Base-by-base conservation (phyloP, 176 grass and related monocot genomes). In the Paspalum vaginatum region DNA sequence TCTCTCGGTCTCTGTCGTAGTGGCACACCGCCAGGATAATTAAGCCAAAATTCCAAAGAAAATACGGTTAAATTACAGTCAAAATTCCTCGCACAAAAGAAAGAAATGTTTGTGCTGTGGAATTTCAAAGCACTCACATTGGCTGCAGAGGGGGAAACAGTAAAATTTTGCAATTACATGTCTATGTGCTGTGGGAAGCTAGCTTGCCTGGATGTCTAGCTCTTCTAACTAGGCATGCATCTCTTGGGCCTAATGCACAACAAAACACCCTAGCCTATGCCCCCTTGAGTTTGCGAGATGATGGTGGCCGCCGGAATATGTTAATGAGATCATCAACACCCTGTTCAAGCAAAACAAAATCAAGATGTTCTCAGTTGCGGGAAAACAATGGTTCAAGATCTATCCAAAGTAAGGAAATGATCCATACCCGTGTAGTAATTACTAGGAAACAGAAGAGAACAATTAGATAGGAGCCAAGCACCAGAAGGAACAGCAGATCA, bases 241-340 rank as follows among this genome's bases (percentile, higher is more conserved):
- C 81, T 44, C 82, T 71, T 40, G 37, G 69, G 24, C 81, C 84
- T 91, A 83, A 46, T 83, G 88, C 76, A 87, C 40, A 76, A 74
- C n/a, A 79, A 70, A 24, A 63, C 20, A 61, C 76, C 38, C 72
- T 91, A 61, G n/a, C 22, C 87, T 95, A 99, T 77, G 88, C 81
- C 65, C 88, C 86, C 82, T 99, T 99, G 37, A 81, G 64, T 78
- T 99, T 99, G 41, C 96, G 92, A 45, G 83, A 86, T n/a, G 83
- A 86, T n/a, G 90, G 82, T 44, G 96, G 92, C 11, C 96, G 90
- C 40, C 93, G 90, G 65, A 99, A 93, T 84, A 99, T 99, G 85
- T 93, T 93, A 22, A 99, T 95, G 45, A 99, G 96, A 90, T 99
- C 96, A 77, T 99, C 96, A 43, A 99, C 84, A 79, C 97, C 97